Evolutionary conservation across 768 basidiomycete genomes (phyloP), one percentile per base, ranked within the genome.

Genomic region (Tremella yokohamensis): DNA sequence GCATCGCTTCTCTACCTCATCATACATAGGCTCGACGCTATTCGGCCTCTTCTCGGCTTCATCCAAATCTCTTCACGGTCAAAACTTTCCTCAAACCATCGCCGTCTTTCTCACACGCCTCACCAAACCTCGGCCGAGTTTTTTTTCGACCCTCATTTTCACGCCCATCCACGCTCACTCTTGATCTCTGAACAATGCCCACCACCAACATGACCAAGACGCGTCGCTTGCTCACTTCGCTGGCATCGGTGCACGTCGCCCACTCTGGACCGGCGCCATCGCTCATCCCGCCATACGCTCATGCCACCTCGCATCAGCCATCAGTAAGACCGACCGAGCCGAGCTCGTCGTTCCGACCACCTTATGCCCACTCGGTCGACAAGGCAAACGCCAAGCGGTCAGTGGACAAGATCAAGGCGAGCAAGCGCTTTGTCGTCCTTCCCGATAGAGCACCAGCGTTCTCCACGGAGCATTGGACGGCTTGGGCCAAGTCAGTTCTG

Each of bases 141-240:
- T 34, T 45, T 11, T 18, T 45, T 22, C 42, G n/a, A 45, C n/a
- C n/a, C 22, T 45, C 22, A 45, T 16, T 22, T 8, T 45, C 42
- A 8, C 15, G 4, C 22, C 4, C n/a, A 16, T 16, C 22, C 42
- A 45, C 42, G 18, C 18, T 40, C 39, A 40, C 39, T 40, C 18
- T 18, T 18, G 11, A 40, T 18, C 39, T 45, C 22, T 45, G 4
- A 4, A 45, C 22, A 16, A 45, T n/a, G 22, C n/a, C 22, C 42
- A 45, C n/a, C 8, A 45, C 22, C n/a, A 45, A 18, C 42, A 45
- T 45, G 42, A 18, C 42, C n/a, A 45, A 45, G 22, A 45, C 42
- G n/a, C 42, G 42, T 16, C n/a, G 22, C 4, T 16, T 45, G 22
- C 42, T 45, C 7, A 45, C n/a, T 45, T 45, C 42, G n/a, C 22